phyloP scores from a whole-genome alignment of 176 grass and related monocot species.

The Phragmites australis region DNA sequence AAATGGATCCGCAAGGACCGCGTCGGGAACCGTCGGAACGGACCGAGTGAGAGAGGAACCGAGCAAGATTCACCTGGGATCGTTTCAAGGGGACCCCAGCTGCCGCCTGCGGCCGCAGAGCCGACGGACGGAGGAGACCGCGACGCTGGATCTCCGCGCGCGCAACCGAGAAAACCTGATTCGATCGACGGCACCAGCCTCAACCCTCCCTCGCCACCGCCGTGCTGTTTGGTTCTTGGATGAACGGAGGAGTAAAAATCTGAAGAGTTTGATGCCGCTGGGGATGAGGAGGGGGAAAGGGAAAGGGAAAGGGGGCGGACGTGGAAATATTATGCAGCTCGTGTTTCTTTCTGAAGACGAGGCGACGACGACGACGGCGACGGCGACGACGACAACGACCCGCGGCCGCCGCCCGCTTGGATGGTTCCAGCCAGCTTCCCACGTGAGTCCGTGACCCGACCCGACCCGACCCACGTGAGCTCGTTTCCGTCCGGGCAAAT shows the following conservation, averaged over 20 bases:
- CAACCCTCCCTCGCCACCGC: too few species aligned
- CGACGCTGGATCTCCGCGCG: slow-evolving; percentile 16
- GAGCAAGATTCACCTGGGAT: slow-evolving; percentile 16
- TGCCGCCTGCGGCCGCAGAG: neutral
- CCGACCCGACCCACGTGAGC: too few species aligned
- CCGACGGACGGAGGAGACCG: neutral
- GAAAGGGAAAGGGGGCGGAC: neutral
- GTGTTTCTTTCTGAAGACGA: neutral
- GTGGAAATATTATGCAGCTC: slow-evolving; percentile 28
- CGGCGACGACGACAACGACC: neutral
- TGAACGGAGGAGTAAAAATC: too few species aligned
- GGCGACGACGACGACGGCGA: neutral
- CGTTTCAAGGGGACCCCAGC: neutral
- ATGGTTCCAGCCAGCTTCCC: slow-evolving; percentile 37
- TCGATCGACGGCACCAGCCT: too few species aligned
- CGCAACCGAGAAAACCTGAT: neutral
- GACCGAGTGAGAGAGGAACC: neutral
- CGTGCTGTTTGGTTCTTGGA: too few species aligned
- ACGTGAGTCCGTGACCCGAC: too few species aligned
- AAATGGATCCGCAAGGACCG: neutral
- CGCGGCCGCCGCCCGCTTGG: neutral
- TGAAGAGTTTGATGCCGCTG: too few species aligned
- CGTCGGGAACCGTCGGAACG: too few species aligned
- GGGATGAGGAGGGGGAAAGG: neutral
- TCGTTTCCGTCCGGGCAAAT: too few species aligned